phyloP scores from a whole-genome alignment of 129 eudicot species.

The Heracleum sosnowskyi region DNA sequence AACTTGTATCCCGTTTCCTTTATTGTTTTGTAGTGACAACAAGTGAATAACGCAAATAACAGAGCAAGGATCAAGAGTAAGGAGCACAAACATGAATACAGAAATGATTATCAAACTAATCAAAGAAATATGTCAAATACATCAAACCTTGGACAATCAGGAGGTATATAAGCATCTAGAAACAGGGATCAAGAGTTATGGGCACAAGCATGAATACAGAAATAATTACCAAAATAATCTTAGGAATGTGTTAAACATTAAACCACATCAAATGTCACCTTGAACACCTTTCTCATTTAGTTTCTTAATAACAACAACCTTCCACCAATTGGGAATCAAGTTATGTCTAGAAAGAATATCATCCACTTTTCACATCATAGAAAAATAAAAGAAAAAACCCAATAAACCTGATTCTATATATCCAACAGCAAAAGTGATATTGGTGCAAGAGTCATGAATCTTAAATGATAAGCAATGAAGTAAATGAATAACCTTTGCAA shows the following conservation, averaged over 20 bases:
- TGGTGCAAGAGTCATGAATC: too few relatives aligned
- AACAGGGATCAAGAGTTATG: neutral
- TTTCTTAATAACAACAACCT: conserved; percentile 58
- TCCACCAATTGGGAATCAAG: conserved; percentile 14
- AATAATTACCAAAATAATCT: neutral
- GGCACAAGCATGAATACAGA: neutral
- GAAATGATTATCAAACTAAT: neutral
- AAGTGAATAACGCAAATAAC: neutral
- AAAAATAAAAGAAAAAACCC: neutral
- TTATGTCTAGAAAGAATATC: conserved; percentile 1
- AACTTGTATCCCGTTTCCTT: neutral
- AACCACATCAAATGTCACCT: conserved; percentile 23
- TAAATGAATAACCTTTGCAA: too few relatives aligned
- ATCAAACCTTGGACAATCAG: neutral
- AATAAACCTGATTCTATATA: too few relatives aligned
- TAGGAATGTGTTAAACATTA: neutral
- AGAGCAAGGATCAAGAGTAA: neutral
- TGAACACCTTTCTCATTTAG: conserved; percentile 42
- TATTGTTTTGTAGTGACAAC: neutral
- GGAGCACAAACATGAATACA: neutral
- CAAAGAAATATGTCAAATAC: neutral
- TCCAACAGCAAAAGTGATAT: too few relatives aligned
- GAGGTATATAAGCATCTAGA: neutral
- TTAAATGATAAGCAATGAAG: too few relatives aligned
- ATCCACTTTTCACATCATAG: too few relatives aligned